Base-by-base conservation (phyloP, 495 filamentous ascomycete species). In the Aspergillus hancockii region DNA sequence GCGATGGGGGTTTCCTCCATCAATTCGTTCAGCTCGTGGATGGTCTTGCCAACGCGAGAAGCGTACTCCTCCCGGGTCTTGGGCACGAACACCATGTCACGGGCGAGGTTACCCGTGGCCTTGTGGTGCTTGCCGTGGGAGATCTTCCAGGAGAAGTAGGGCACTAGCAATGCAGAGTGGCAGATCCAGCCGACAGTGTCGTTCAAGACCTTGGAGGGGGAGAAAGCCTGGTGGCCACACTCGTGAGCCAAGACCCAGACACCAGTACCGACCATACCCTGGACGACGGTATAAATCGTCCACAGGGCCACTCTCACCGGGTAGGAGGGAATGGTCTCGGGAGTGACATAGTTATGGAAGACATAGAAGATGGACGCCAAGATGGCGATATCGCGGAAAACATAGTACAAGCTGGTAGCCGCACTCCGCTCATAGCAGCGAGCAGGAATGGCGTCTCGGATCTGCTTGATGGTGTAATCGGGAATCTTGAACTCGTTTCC, bases 21-120 rank as follows among this genome's bases (percentile, higher is more conserved):
- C 54, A 97, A 81, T 77, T 98, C 94, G 47, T 82, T 71, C 52
- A 98, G 73, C 71, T 97, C 90, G 70, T 96, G 88, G 53, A 83
- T 76, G 55, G 90, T 62, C 60, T 79, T 81, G 65, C 90, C 90
- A 58, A 91, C 61, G 46, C 85, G 85, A 51, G 79, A 83, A 32
- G 90, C 90, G 64, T 88, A 90, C 70, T 87, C 71, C 50, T 91
- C 83, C 36, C 92, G 85, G 57, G 90, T 92, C 79, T 89, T 90
- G 36, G 94, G 94, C 3, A 96, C 81, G 77, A 97, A 97, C 58
- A 97, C 94, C 92, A 97, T 97, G 76, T 98, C 94, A 64, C 92
- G 90, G 71, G 93, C 91, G 65, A 98, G 80, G 82, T 98, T 83
- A 60, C 92, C 94, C 41, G 94, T 98, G 51, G 92, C 91, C 81